These are phyloP conservation scores for Arthrobotrys sphaeroides DNA, from an alignment of 2,329 filamentous ascomycete genomes.

Conservation along the genomic window DNA sequence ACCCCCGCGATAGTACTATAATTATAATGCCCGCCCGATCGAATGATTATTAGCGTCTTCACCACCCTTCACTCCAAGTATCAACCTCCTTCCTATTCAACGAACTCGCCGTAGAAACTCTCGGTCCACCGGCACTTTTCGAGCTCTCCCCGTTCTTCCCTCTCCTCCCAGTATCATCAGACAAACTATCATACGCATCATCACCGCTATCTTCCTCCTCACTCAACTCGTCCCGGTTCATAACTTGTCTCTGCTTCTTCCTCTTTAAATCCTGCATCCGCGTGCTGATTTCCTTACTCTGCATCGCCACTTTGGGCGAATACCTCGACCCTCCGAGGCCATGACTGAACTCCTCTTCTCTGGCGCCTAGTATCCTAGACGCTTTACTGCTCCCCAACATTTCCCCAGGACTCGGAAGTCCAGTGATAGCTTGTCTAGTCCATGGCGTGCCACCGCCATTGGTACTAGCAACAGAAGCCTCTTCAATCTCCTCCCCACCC, in stretches of 20 bases:
- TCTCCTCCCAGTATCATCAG: conserved; percentile 21
- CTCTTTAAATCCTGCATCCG: conserved; percentile 45
- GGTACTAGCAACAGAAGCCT: conserved; percentile 45
- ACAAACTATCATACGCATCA: conserved; percentile 35
- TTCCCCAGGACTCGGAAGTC: conserved; percentile 41
- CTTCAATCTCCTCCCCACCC: conserved; percentile 46
- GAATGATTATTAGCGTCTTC: no score
- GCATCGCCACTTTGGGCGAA: conserved; percentile 37
- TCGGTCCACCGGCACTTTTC: conserved; percentile 17
- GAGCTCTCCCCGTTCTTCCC: conserved; percentile 45
- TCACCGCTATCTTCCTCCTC: conserved; percentile 31
- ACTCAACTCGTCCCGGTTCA: conserved; percentile 43
- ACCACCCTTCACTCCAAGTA: conserved; percentile 53
- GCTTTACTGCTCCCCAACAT: conserved; percentile 33
- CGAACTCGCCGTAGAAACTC: conserved; percentile 20
- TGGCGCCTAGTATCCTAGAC: conserved; percentile 35
- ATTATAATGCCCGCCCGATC: no score
- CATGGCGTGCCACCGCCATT: conserved; percentile 17
- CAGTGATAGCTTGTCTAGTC: conserved; percentile 39
- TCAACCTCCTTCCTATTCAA: conserved; percentile 45
- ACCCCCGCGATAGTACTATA: no score
- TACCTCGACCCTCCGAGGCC: conserved; percentile 44
- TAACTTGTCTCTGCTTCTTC: conserved; percentile 30
- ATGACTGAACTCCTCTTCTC: conserved; percentile 42
- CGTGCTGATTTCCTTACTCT: conserved; percentile 39